Base-by-base conservation (phyloP, 768 basidiomycete species). In the Agrocybe chaxingu region DNA sequence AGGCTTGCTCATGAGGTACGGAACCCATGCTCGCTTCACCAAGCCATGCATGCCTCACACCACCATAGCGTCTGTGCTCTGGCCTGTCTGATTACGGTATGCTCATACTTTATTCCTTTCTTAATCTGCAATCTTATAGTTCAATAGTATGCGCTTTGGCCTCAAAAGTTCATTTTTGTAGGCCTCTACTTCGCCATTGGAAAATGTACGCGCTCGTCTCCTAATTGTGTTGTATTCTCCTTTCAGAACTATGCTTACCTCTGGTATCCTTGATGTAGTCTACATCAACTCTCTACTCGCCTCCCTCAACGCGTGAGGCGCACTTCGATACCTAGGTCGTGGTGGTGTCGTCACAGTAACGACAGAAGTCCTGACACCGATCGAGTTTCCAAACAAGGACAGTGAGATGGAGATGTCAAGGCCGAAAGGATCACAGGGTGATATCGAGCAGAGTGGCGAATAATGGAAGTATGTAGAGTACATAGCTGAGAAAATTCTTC, bases 181-280 rank as follows among this genome's bases (percentile, higher is more conserved):
- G 56, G 58, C 4, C 53, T 60, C 16, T 60, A 55, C 41, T 59
- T 59, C 32, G 50, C 55, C 11, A 45, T 57, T 12, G 57, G 55
- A 53, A 57, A 60, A 44, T 31, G 50, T 56, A 19, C 4, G 54
- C 37, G 3, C 24, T 24, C 1, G 24, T 5, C 24, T 24, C 24
- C 5, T 24, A 24, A 24, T 5, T 24, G 24, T 33, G 7, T 4
- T 13, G 1, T 31, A 6, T 9, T 32, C 12, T 8, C 33, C 8
- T 9, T 8, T 39, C 18, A 19, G 3, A 3, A 24, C 24, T 40
- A 30, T 3, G 7, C 7, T 12, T 16, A 12, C 12, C 16, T 6
- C 11, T 12, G 4, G 5, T 10, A 13, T 16, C 18, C 11, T 18
- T 16, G 8, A 7, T 42, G n/a, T 29, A 56, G 50, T 57, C 12